Conservation (phyloP, 805 yeast genomes). For the Candida tallmaniae region DNA sequence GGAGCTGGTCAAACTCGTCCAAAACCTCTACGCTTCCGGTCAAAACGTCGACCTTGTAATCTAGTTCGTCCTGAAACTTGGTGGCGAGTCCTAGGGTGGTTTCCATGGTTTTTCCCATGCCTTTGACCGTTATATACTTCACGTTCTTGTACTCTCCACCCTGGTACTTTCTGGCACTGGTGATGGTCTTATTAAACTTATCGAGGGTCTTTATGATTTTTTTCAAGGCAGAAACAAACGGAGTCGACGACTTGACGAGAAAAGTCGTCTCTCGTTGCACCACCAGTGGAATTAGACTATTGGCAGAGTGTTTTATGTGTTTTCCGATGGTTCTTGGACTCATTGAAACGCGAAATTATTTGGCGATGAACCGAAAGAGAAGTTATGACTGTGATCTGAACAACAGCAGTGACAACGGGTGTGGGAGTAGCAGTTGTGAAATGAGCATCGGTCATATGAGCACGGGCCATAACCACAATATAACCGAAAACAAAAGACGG, state of each 20-base stretch:
- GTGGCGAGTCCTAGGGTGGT: conserved; percentile 60
- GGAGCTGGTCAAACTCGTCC: conserved; percentile 53
- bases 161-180: conserved; percentile 20
- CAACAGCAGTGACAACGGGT: background rate
- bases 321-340: conserved; percentile 22
- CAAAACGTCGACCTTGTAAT: conserved; percentile 50
- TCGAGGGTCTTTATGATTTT: conserved; percentile 51
- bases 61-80: conserved; percentile 49
- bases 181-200: conserved; percentile 30
- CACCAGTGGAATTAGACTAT: conserved; percentile 35
- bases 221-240: conserved; percentile 70
- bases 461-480: no score
- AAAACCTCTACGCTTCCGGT: conserved; percentile 67
- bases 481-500: conserved; percentile 8
- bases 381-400: background rate
- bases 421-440: no score
- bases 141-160: conserved; percentile 35
- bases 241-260: conserved; percentile 61
- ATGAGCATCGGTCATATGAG: no score
- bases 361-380: no score
- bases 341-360: background rate
- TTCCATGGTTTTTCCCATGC: conserved; percentile 69
- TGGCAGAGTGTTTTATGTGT: conserved; percentile 53
- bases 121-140: conserved; percentile 52
- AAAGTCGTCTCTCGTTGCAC: conserved; percentile 46